phyloP scores from a whole-genome alignment of 495 filamentous ascomycete species.

The Aspergillus ostianus region DNA sequence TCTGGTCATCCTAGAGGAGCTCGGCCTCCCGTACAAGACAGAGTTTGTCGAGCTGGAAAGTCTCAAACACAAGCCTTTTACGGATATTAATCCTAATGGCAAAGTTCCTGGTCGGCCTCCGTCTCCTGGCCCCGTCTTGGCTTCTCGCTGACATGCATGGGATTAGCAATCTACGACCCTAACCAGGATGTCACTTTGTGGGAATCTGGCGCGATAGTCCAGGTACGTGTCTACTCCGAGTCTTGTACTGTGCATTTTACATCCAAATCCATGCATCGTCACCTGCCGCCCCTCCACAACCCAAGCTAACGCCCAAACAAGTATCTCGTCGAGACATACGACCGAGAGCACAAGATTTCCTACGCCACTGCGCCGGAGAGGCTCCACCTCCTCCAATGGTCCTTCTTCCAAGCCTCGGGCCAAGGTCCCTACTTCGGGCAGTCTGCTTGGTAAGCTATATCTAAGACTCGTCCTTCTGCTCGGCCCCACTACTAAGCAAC shows the following conservation, averaged over 20 bases:
- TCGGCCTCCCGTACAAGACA: constrained; percentile 50
- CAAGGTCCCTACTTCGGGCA: constrained; percentile 62
- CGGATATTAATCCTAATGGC: constrained; percentile 62
- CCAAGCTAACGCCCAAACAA: constrained; percentile 14
- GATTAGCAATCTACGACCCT: constrained; percentile 49
- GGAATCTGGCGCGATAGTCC: constrained; percentile 64
- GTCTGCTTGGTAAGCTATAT: constrained; percentile 24
- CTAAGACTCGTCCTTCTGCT: constrained; percentile 32
- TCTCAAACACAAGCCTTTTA: constrained; percentile 50
- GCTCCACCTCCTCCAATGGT: constrained; percentile 51
- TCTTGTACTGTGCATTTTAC: too few relatives aligned
- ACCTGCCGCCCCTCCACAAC: too few relatives aligned
- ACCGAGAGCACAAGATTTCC: constrained; percentile 50
- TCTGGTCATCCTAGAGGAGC: constrained; percentile 55
- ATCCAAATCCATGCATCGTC: too few relatives aligned
- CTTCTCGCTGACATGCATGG: too few relatives aligned
- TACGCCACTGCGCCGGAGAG: constrained; percentile 39
- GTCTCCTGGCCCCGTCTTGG: too few relatives aligned
- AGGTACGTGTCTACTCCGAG: too few relatives aligned
- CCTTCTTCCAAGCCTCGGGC: constrained; percentile 57
- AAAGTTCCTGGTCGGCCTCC: constrained; percentile 31
- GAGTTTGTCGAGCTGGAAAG: constrained; percentile 38
- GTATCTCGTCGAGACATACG: constrained; percentile 62
- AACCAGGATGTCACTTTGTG: constrained; percentile 59
- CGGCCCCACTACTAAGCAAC: constrained; percentile 25